Conservation (phyloP, 768 basidiomycete species). For the Lenzites betulinus region DNA sequence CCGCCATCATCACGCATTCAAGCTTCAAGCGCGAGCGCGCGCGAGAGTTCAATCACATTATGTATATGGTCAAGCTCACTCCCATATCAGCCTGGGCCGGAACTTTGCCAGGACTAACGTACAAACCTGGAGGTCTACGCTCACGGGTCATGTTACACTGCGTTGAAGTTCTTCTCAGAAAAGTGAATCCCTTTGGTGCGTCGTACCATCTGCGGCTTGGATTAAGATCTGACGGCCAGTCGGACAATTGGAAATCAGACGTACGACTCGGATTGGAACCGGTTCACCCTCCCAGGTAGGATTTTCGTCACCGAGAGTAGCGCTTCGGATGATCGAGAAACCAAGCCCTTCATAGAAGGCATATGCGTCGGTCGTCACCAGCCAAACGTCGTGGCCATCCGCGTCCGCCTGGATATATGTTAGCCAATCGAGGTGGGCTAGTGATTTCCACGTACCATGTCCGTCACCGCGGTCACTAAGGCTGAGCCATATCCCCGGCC, state of each 20-base stretch:
- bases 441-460: background rate
- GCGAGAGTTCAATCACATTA: too few relatives aligned
- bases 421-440: background rate
- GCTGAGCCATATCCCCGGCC: conserved; percentile 20
- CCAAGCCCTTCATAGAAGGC: conserved; percentile 22
- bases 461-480: conserved; percentile 5
- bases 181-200: too few relatives aligned
- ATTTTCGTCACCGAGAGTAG: conserved; percentile 13
- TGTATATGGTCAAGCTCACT: too few relatives aligned
- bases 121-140: too few relatives aligned
- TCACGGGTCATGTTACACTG: too few relatives aligned
- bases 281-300: conserved; percentile 15
- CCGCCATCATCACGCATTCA: too few relatives aligned
- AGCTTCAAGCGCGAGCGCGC: too few relatives aligned
- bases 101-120: too few relatives aligned
- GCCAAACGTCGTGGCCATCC: conserved; percentile 8
- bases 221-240: too few relatives aligned
- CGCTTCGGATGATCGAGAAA: conserved; percentile 1
- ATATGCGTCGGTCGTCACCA: conserved; percentile 20
- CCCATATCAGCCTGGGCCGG: too few relatives aligned
- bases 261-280: background rate
- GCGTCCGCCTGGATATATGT: conserved; percentile 13
- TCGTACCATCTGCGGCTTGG: background rate
- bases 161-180: too few relatives aligned
- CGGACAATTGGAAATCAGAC: background rate